Evolutionary conservation across 2,329 filamentous ascomycete genomes (phyloP).

Genomic region (Talaromyces sp.): DNA sequence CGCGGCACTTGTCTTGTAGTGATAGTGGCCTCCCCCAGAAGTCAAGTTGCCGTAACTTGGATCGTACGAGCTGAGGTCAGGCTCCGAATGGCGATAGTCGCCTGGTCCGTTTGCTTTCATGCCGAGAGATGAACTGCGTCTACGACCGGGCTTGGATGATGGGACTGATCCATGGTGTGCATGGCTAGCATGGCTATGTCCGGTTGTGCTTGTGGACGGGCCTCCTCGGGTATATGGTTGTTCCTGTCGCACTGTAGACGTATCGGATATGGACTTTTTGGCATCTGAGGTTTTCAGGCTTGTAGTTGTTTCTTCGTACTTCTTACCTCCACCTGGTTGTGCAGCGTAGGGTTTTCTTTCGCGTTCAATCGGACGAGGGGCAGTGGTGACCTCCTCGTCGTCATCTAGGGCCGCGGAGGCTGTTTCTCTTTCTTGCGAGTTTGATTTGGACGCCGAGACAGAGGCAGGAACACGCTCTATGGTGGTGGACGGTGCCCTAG

Average conservation of each 20-base stretch:
- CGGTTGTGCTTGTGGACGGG: conserved; percentile 13
- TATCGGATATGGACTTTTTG: conserved; percentile 52
- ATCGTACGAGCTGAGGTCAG: conserved; percentile 24
- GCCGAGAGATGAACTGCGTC: conserved; percentile 32
- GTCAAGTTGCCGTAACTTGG: conserved; percentile 19
- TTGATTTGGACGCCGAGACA: conserved; percentile 4
- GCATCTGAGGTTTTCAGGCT: conserved; percentile 29
- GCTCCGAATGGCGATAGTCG: conserved; percentile 35
- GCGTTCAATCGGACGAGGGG: conserved; percentile 55
- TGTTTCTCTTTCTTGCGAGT: conserved; percentile 14
- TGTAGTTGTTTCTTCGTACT: conserved; percentile 42
- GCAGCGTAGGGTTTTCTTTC: conserved; percentile 61
- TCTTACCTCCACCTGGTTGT: conserved; percentile 55
- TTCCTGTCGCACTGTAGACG: conserved; percentile 51
- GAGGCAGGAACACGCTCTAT: conserved; percentile 28
- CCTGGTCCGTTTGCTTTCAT: conserved; percentile 15
- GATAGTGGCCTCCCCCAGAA: conserved; percentile 18
- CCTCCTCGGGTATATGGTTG: conserved; percentile 18
- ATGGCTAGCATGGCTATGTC: conserved; percentile 7
- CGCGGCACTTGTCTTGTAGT: conserved; percentile 20
- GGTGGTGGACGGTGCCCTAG: conserved; percentile 18
- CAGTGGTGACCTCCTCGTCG: conserved; percentile 34
- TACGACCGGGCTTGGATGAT: conserved; percentile 17
- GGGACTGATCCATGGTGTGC: conserved; percentile 14
- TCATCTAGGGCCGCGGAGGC: conserved; percentile 35